Conservation (phyloP, 495 filamentous ascomycete species). For the Parmelia sp. region DNA sequence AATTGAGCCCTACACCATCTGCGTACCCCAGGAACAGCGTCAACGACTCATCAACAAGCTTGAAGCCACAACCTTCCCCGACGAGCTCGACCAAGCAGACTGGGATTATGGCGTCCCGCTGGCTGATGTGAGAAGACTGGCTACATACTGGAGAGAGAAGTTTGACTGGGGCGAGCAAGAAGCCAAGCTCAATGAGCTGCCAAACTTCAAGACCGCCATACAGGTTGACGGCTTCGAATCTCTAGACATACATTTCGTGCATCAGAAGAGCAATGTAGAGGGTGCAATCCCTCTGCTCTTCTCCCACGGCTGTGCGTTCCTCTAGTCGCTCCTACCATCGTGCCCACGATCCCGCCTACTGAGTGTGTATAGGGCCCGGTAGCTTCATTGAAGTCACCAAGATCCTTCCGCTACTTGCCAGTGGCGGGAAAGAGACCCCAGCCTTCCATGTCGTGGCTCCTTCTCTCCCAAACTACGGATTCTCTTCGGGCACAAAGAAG, state of each 20-base stretch:
- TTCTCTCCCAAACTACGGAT: conserved; percentile 38
- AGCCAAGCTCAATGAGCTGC: conserved; percentile 38
- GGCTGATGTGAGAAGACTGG: conserved; percentile 35
- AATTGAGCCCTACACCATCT: conserved; percentile 35
- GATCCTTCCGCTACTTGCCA: conserved; percentile 31
- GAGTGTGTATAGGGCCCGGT: conserved; percentile 29
- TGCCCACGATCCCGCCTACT: background rate
- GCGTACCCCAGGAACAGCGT: conserved; percentile 35
- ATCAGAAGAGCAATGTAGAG: conserved; percentile 33
- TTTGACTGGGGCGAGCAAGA: conserved; percentile 44
- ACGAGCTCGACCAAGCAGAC: conserved; percentile 35
- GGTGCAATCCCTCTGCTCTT: conserved; percentile 42
- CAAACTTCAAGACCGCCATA: conserved; percentile 38
- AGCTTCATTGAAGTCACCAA: conserved; percentile 38
- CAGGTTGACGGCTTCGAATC: conserved; percentile 37
- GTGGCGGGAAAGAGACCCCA: conserved; percentile 26
- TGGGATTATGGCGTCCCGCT: conserved; percentile 39
- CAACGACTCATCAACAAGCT: conserved; percentile 37
- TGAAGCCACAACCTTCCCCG: conserved; percentile 33
- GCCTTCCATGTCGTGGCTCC: conserved; percentile 40
- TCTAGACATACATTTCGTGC: conserved; percentile 42
- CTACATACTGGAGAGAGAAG: conserved; percentile 35
- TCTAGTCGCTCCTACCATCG: background rate
- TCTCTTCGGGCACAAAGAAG: conserved; percentile 32
- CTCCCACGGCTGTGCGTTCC: conserved; percentile 37